Conservation (phyloP, 2,329 filamentous ascomycete species). For the Pyrenophora tritici-repentis region DNA sequence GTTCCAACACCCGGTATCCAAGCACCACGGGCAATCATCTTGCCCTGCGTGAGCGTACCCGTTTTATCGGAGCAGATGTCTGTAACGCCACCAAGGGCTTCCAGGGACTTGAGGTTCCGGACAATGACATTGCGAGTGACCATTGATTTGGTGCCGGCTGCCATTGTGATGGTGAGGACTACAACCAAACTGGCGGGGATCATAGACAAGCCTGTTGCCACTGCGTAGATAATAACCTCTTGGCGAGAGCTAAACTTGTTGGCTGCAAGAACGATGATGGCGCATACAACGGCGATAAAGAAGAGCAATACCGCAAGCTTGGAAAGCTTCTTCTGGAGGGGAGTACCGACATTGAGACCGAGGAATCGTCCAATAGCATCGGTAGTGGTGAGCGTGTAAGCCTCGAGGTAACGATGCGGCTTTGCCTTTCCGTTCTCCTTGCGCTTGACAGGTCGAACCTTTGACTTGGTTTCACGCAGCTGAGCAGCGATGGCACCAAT, state of each 20-base stretch:
- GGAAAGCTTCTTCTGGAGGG: slow-evolving; percentile 46
- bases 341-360: slow-evolving; percentile 48
- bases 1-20: slow-evolving; percentile 47
- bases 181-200: slow-evolving; percentile 45
- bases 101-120: slow-evolving; percentile 44
- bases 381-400: slow-evolving; percentile 55
- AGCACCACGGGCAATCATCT: slow-evolving; percentile 46
- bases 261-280: slow-evolving; percentile 44
- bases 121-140: slow-evolving; percentile 43
- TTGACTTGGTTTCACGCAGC: slow-evolving; percentile 58
- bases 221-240: slow-evolving; percentile 47
- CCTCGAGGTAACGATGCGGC: slow-evolving; percentile 51
- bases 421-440: slow-evolving; percentile 39
- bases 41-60: slow-evolving; percentile 43
- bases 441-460: slow-evolving; percentile 49
- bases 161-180: slow-evolving; percentile 47
- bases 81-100: slow-evolving; percentile 46
- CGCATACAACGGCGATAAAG: slow-evolving; percentile 16
- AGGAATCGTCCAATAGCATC: slow-evolving; percentile 46
- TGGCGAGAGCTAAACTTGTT: slow-evolving; percentile 46
- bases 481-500: slow-evolving; percentile 73
- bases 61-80: slow-evolving; percentile 44
- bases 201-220: slow-evolving; percentile 45
- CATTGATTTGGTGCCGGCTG: slow-evolving; percentile 46
- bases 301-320: slow-evolving; percentile 38